Evolutionary conservation across 495 filamentous ascomycete genomes (phyloP).

Genomic region (Aspergillus cristatus): DNA sequence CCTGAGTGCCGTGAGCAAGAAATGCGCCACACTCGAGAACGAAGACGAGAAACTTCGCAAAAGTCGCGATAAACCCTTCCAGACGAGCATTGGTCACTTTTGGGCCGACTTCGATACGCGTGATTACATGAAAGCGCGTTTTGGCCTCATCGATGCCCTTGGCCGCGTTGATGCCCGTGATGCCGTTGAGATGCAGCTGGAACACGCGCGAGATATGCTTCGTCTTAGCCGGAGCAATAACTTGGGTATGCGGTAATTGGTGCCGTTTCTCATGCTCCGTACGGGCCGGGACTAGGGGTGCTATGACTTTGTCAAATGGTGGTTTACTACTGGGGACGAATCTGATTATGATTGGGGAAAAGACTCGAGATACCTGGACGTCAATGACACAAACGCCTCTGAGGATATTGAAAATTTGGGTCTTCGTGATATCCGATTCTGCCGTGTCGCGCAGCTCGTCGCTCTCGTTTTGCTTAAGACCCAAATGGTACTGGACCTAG

Average conservation of each 20-base stretch:
- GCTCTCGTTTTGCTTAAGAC: neutral
- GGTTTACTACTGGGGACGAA: constrained; percentile 14
- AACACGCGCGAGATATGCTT: constrained; percentile 28
- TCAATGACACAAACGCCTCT: constrained; percentile 19
- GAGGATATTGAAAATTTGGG: constrained; percentile 2
- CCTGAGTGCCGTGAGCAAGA: constrained; percentile 28
- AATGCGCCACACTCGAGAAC: constrained; percentile 10
- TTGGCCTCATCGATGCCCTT: constrained; percentile 18
- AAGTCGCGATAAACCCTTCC: constrained; percentile 23
- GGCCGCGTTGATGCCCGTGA: constrained; percentile 21
- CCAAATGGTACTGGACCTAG: neutral
- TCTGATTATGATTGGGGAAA: constrained; percentile 30
- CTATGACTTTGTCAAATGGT: constrained; percentile 50
- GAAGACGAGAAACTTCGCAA: constrained; percentile 28
- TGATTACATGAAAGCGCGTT: constrained; percentile 34
- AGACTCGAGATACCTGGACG: constrained; percentile 16
- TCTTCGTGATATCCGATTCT: neutral
- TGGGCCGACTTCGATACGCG: constrained; percentile 29
- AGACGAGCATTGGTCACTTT: constrained; percentile 26
- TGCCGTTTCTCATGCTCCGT: constrained; percentile 37
- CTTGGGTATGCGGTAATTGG: constrained; percentile 28
- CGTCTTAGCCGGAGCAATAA: constrained; percentile 35
- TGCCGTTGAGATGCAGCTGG: constrained; percentile 25
- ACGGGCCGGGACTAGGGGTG: constrained; percentile 42
- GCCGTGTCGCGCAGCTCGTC: neutral